A percentile compares a stretch with the other conserved stretches of the same genome.
These are phyloP conservation scores for Fragosphaeria purpurea DNA, from an alignment of 2,329 filamentous ascomycete species.

Conservation along the genomic window DNA sequence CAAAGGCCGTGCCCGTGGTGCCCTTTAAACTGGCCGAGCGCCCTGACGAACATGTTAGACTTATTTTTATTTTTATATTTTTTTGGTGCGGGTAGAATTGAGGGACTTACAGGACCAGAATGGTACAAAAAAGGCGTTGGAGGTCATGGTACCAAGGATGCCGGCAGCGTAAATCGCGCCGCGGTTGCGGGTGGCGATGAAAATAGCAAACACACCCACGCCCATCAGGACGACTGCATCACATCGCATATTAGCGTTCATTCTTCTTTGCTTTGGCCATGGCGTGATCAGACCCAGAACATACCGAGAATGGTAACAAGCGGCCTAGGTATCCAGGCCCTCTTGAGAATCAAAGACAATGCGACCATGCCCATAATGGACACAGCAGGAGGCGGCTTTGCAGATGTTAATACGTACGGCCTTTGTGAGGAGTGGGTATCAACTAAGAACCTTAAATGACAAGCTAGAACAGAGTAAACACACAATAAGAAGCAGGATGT, in stretches of 20 bases:
- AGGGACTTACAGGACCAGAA: slow-evolving; percentile 8
- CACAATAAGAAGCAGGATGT: slow-evolving; percentile 8
- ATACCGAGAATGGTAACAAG: slow-evolving; percentile 2
- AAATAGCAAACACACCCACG: slow-evolving; percentile 10
- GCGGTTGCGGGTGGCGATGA: slow-evolving; percentile 1
- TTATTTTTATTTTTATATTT: too few species aligned
- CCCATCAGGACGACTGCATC: slow-evolving; percentile 1
- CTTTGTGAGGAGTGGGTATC: too few species aligned
- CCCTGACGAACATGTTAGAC: too few species aligned
- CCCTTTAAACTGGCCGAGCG: slow-evolving; percentile 7
- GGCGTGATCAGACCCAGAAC: neutral
- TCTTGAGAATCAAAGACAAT: neutral
- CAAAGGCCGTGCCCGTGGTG: slow-evolving; percentile 7
- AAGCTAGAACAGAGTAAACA: neutral
- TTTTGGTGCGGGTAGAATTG: too few species aligned
- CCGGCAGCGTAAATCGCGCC: slow-evolving; percentile 2
- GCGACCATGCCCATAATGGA: slow-evolving; percentile 4
- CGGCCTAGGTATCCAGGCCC: slow-evolving; percentile 6
- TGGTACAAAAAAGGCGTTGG: slow-evolving; percentile 6
- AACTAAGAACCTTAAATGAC: too few species aligned
- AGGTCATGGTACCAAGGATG: neutral
- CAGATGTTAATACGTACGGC: too few species aligned
- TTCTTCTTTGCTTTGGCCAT: too few species aligned
- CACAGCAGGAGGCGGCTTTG: slow-evolving; percentile 5
- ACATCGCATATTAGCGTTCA: too few species aligned